A percentile compares a stretch with the other conserved stretches of the same genome.
Conservation (phyloP, 768 basidiomycete species). For the Mrakia gelida region DNA sequence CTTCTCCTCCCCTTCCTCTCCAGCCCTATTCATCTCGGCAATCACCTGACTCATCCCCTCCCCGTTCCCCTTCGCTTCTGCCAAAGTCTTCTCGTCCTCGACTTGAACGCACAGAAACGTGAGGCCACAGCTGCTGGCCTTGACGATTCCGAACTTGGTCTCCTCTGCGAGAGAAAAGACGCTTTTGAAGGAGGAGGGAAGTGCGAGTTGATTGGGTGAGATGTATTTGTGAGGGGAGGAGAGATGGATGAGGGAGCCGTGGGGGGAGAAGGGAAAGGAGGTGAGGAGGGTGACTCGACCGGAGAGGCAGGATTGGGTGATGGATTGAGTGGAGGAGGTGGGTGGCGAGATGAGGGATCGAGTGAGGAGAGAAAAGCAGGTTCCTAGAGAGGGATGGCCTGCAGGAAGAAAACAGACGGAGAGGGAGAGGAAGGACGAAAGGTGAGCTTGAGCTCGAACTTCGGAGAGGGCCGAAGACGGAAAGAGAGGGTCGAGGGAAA, state of each 20-base stretch:
- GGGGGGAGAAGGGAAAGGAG: neutral
- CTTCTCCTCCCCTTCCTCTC: neutral
- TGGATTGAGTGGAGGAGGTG: no score
- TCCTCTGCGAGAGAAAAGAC: conserved; percentile 59
- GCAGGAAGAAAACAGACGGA: neutral
- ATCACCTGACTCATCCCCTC: neutral
- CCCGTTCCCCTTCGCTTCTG: neutral
- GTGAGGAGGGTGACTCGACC: neutral
- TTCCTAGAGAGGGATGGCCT: neutral
- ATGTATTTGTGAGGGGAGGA: conserved; percentile 7
- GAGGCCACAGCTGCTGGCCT: neutral
- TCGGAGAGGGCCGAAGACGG: neutral
- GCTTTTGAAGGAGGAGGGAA: conserved; percentile 46
- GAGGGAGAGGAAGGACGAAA: neutral
- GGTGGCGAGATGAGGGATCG: neutral
- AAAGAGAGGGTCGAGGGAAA: neutral
- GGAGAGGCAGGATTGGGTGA: neutral
- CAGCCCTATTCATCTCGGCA: neutral
- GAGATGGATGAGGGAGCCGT: neutral
- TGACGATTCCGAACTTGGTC: conserved; percentile 51
- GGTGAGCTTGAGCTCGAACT: neutral
- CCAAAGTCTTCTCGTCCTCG: neutral
- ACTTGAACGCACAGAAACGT: neutral
- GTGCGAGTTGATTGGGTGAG: neutral
- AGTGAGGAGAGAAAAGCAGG: conserved; percentile 5